Evolutionary conservation across 1,139 yeast genomes (phyloP), one percentile per base, ranked within the genome.

Genomic region (Kodamaea sp.): DNA sequence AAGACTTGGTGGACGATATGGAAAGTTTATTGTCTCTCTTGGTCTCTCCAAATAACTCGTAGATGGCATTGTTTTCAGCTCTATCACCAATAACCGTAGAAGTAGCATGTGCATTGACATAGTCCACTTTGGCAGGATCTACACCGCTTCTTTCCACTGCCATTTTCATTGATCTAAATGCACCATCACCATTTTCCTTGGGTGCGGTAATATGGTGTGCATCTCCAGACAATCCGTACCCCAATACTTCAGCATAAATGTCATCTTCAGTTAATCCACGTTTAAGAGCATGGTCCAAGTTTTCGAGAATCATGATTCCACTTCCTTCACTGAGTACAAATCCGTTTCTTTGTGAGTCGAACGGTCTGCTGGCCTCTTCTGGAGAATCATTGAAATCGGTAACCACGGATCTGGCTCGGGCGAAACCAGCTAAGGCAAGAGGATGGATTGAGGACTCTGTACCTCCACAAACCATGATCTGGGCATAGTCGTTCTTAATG

Each of bases 21-120:
- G 74, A 67, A 11, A 66, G 36, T 4, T 59, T 50, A 6, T 29
- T 24, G 25, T 38, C 41, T 1, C 59, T 51, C 14, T 56, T 51
- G 8, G 50, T 43, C 1, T 51, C 54, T 2, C 26, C 36, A 41
- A 83, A 76, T 7, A 87, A 54, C 4, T 74, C 57, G 32, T 66
- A 60, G 35, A 92, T 80, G 3, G 97, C 98, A 29, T 60, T 58
- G 50, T 84, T 80, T 54, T 94, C 99, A 1, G 96, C 95, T 14
- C 79, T 63, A 53, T 94, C 99, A 4, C 99, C 99, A 7, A 90
- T 66, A 6, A 68, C 65, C 0, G 99, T 94, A 0, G 96, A 86
- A 0, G 99, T 94, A 0, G 99, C 98, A 60, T 94, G 99, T 1
- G 98, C 97, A 60, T 94, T 94, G 32, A 94, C 71, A 53, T 89